Conservation (phyloP, 1,284 basidiomycete genomes). For the Apiotrichum veenhuisii region DNA sequence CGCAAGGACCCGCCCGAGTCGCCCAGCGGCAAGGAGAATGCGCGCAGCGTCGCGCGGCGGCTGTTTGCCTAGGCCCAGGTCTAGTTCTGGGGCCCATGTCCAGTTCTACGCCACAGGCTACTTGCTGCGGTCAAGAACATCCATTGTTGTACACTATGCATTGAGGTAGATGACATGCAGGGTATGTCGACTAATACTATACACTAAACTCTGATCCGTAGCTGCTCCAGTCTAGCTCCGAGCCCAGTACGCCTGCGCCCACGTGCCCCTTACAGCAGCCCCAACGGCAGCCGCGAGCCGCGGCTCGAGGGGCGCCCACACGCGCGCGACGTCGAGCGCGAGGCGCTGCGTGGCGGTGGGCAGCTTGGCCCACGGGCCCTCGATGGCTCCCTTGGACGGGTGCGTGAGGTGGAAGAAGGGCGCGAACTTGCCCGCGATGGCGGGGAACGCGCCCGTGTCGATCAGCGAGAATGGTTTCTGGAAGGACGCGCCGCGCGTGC, state of each 20-base stretch:
- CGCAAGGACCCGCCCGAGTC: slow-evolving; percentile 11
- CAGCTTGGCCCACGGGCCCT: slow-evolving; percentile 70
- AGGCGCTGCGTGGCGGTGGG: slow-evolving; percentile 50
- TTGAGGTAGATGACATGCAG: slow-evolving; percentile 8
- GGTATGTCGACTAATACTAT: not conserved
- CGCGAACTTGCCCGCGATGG: slow-evolving; percentile 52
- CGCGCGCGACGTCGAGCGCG: slow-evolving; percentile 54
- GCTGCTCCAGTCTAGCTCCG: not conserved
- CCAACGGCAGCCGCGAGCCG: slow-evolving; percentile 10
- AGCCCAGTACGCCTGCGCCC: slow-evolving; percentile 15
- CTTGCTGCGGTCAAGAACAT: too few relatives aligned
- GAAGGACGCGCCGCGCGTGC: slow-evolving; percentile 16
- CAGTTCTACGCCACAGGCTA: too few relatives aligned
- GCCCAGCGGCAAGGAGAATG: not conserved
- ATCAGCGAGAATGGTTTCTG: slow-evolving; percentile 50
- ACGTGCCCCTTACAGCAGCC: slow-evolving; percentile 7
- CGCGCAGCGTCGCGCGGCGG: slow-evolving; percentile 16
- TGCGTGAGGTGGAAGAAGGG: slow-evolving; percentile 76
- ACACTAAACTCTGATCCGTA: too few relatives aligned
- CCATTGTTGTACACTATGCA: slow-evolving; percentile 21
- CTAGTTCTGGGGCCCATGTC: too few relatives aligned
- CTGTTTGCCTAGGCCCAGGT: slow-evolving; percentile 16
- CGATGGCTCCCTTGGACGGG: slow-evolving; percentile 61
- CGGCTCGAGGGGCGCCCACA: slow-evolving; percentile 31
- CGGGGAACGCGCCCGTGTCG: slow-evolving; percentile 50